Conservation (phyloP, 805 yeast genomes). For the Ogataea trehaloabstinens region DNA sequence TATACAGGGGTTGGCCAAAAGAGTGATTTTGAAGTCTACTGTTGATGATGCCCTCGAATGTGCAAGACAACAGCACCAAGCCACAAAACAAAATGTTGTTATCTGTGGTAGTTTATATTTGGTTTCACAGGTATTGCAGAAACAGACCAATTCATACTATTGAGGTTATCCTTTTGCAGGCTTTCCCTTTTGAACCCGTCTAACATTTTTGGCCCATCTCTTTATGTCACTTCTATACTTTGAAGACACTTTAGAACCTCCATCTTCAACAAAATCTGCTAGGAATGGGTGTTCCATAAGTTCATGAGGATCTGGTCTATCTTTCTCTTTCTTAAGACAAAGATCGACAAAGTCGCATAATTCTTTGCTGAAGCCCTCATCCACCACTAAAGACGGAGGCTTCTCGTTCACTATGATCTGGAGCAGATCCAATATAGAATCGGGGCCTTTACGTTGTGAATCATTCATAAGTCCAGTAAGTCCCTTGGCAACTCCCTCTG, state of each 20-base stretch:
- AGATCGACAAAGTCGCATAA: constrained; percentile 68
- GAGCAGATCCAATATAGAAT: constrained; percentile 84
- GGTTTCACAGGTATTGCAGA: constrained; percentile 52
- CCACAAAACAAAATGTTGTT: constrained; percentile 34
- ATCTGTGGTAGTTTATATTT: constrained; percentile 73
- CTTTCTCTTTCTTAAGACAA: constrained; percentile 73
- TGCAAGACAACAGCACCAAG: constrained; percentile 17
- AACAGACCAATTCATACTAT: not conserved
- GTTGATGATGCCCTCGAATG: constrained; percentile 27
- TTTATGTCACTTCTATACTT: constrained; percentile 29
- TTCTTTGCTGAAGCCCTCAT: constrained; percentile 44
- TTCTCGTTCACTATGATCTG: constrained; percentile 93
- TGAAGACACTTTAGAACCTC: constrained; percentile 29
- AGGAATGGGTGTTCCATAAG: constrained; percentile 44
- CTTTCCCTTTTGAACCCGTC: constrained; percentile 37
- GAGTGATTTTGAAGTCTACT: constrained; percentile 26
- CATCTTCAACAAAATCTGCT: constrained; percentile 27
- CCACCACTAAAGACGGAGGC: constrained; percentile 64
- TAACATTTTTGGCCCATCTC: constrained; percentile 36
- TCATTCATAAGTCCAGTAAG: constrained; percentile 20
- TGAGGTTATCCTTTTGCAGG: constrained; percentile 18
- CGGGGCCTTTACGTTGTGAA: constrained; percentile 45
- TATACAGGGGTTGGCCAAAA: constrained; percentile 20
- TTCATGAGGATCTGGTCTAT: constrained; percentile 72
- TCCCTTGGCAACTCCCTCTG: constrained; percentile 32